Percentiles rank a stretch among this genome's conserved stretches.
Conservation (phyloP, 2,329 filamentous ascomycete species). For the Furcasterigmium furcatum region DNA sequence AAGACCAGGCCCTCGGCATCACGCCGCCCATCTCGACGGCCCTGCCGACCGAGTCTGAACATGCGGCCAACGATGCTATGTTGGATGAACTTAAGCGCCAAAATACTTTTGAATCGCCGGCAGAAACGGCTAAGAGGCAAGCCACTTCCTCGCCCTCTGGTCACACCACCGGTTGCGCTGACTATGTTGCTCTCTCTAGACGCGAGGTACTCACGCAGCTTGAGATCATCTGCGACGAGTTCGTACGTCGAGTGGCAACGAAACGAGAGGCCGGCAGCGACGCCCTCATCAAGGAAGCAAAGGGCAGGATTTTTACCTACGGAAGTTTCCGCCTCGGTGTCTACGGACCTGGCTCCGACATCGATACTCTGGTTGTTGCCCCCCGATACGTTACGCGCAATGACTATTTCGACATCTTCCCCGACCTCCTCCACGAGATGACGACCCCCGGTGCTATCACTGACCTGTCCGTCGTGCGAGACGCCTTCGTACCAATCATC, state of each 20-base stretch:
- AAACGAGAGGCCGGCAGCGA: slow-evolving; percentile 70
- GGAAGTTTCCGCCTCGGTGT: slow-evolving; percentile 94
- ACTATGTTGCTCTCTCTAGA: slow-evolving; percentile 35
- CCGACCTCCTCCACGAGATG: slow-evolving; percentile 73
- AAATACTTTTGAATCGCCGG: slow-evolving; percentile 84
- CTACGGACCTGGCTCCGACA: slow-evolving; percentile 93
- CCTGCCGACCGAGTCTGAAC: slow-evolving; percentile 74
- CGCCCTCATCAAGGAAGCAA: slow-evolving; percentile 75
- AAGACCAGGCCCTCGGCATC: slow-evolving; percentile 55
- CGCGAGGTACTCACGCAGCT: slow-evolving; percentile 72
- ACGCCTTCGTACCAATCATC: slow-evolving; percentile 95
- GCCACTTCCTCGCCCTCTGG: slow-evolving; percentile 8
- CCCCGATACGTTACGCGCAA: slow-evolving; percentile 85
- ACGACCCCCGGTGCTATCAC: slow-evolving; percentile 76
- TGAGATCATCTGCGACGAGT: slow-evolving; percentile 77
- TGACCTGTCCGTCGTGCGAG: slow-evolving; percentile 80
- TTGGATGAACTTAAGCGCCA: slow-evolving; percentile 82
- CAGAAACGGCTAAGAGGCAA: slow-evolving; percentile 81
- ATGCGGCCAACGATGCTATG: slow-evolving; percentile 72
- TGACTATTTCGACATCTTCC: slow-evolving; percentile 90
- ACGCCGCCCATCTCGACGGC: slow-evolving; percentile 79
- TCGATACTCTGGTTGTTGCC: slow-evolving; percentile 90
- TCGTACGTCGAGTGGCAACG: slow-evolving; percentile 77
- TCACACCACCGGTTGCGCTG: not conserved
- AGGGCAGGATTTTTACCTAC: slow-evolving; percentile 92